Evolutionary conservation across 225 moss, liverwort and hornwort species (phyloP), one percentile per base, ranked within the genome.

Genomic region (Sphagnum contortum): DNA sequence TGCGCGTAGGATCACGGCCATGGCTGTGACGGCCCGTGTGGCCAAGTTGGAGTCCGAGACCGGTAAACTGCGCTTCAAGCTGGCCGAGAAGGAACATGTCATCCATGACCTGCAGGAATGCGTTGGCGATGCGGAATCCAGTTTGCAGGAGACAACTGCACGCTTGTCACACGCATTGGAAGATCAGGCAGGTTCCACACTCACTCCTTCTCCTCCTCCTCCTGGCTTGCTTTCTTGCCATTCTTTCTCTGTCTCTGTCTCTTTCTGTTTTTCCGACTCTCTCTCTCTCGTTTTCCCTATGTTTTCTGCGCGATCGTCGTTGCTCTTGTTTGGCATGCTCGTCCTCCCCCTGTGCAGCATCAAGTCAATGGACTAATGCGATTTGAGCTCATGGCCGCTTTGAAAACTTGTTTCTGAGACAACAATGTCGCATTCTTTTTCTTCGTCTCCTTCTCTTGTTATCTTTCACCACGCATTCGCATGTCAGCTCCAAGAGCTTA

Each of bases 1-100:
- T 57, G 94, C 94, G 6, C 68, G 94, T 12, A 74, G 84, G 50
- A 91, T 94, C 64, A 94, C 91, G 7, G 87, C 91, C 62, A 91
- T 94, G 94, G 94, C 94, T 51, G 81, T 94, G 11, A 81, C 82
- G 5, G 86, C 82, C 46, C 86, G 85, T 56, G 75, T 94, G 55
- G 83, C 91, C 44, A 89, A 85, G 77, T 73, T 94, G 60, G 94
- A 94, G 79, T 68, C 69, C 3, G 91, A 91, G 65, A 80, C 80
- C 4, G 86, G 75, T 45, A 91, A 87, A 77, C 87, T 94, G 57
- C 88, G 84, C 49, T 84, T 79, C 53, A 90, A 91, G 77, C 78
- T 94, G 2, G 79, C 87, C 29, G 91, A 94, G 79, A 94, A 91
- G 64, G 94, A 94, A 64, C 86, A 84, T 62, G 2, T 83, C 46